phyloP scores from a whole-genome alignment of 1,284 basidiomycete genomes.

The Hemileia vastatrix region DNA sequence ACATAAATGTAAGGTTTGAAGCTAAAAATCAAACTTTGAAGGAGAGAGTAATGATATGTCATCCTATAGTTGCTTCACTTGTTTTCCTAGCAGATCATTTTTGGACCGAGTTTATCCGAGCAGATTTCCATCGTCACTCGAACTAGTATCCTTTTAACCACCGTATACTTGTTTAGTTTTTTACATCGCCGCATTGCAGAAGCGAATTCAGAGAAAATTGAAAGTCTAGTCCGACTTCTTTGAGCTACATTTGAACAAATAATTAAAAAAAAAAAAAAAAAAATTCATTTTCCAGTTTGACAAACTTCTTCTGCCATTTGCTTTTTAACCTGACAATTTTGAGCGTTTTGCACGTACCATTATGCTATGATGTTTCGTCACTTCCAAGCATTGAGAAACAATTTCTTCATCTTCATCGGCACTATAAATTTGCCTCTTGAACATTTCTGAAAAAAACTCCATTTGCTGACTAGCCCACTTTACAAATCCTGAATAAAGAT shows the following conservation, averaged over 20 bases:
- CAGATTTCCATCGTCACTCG: too few relatives aligned
- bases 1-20: too few relatives aligned
- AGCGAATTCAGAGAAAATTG: conserved; percentile 6
- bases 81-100: too few relatives aligned
- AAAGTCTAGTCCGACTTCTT: conserved; percentile 22
- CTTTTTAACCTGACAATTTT: not conserved
- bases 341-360: conserved; percentile 9
- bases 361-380: conserved; percentile 4
- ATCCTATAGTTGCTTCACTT: too few relatives aligned
- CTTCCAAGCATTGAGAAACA: conserved; percentile 4
- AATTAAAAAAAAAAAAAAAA: conserved; percentile 1
- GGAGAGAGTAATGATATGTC: too few relatives aligned
- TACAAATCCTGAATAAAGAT: conserved; percentile 53
- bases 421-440: conserved; percentile 79
- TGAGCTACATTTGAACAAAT: conserved; percentile 3
- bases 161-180: too few relatives aligned
- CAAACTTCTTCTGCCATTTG: too few relatives aligned
- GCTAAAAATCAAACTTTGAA: too few relatives aligned
- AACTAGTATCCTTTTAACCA: too few relatives aligned
- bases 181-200: too few relatives aligned
- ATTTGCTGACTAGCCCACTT: conserved; percentile 87
- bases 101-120: too few relatives aligned
- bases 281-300: not conserved
- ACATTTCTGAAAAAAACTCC: conserved; percentile 70
- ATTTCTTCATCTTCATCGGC: conserved; percentile 22